Evolutionary conservation across 164 flowering plant genomes (phyloP).

Genomic region (Magnolia changhungtana): DNA sequence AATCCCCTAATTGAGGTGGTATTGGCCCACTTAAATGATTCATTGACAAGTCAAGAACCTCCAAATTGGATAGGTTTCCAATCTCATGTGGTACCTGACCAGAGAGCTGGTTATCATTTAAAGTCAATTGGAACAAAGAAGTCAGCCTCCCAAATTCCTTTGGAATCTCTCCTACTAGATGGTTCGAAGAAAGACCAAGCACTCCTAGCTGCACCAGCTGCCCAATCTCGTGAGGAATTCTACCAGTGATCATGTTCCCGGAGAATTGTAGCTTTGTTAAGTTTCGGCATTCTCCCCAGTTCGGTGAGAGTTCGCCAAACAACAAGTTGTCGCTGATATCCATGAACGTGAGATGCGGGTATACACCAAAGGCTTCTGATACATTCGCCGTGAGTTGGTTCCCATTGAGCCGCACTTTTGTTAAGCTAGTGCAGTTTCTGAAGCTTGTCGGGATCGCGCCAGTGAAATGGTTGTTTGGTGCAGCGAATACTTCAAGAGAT

Average conservation of each 20-base stretch:
- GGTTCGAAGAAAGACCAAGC: constrained; percentile 31
- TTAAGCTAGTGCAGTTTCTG: constrained; percentile 39
- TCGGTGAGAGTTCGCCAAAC: constrained; percentile 25
- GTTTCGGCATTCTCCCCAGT: constrained; percentile 31
- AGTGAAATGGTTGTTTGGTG: constrained; percentile 5
- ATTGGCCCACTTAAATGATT: constrained; percentile 27
- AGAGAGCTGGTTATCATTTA: constrained; percentile 30
- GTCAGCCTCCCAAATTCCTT: constrained; percentile 22
- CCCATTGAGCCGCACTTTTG: constrained; percentile 43
- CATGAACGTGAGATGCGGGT: constrained; percentile 28
- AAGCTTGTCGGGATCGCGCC: constrained; percentile 44
- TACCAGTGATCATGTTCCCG: constrained; percentile 31
- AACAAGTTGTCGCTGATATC: constrained; percentile 30
- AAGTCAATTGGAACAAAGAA: constrained; percentile 24
- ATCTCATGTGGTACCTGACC: constrained; percentile 32
- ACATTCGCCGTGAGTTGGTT: constrained; percentile 41
- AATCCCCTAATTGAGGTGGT: constrained; percentile 28
- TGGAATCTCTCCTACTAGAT: constrained; percentile 44
- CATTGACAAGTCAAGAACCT: constrained; percentile 27
- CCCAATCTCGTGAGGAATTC: constrained; percentile 36
- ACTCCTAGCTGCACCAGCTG: constrained; percentile 12
- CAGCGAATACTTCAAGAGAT: constrained; percentile 7
- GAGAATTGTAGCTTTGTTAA: constrained; percentile 25
- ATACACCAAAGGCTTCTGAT: constrained; percentile 31
- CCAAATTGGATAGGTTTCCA: constrained; percentile 19